Evolutionary conservation across 129 eudicot genomes (phyloP), one percentile per base, ranked within the genome.

Genomic region (Apium graveolens): DNA sequence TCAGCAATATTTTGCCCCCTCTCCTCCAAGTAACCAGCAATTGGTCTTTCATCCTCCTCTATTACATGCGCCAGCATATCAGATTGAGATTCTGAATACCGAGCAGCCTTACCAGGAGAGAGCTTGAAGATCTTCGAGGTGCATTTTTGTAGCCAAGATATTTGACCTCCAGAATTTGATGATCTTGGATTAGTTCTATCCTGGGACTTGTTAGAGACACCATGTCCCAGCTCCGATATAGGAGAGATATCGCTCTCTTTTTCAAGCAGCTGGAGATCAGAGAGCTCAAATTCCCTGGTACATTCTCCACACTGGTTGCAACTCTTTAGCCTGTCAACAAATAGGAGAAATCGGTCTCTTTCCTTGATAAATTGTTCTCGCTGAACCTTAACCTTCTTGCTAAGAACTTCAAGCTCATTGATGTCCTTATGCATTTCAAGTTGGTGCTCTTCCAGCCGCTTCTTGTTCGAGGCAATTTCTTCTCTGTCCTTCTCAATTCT

Each of bases 361-460:
- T 96, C 97, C 66, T 83, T 81, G 34, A 84, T 34, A 18, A 92
- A 82, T 76, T 85, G 89, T 79, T 90, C 91, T 26, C 97, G 74
- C 80, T 92, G 95, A 41, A 60, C 80, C 79, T 89, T 92, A 35
- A 92, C 83, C 86, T 85, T 92, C 82, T 89, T 82, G 86, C 91
- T 92, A 80, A 92, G 93, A 49, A 51, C 80, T 48, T 80, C 92
- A n/a, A 96, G 93, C 66, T 80, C 90, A 48, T 85, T 75, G 32
- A 96, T 92, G 87, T 96, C 99, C 51, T 86, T 86, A 26, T 62
- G 90, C 90, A 96, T 83, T 37, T 92, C 99, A 49, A 86, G 72
- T 82, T 89, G 94, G 57, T 83, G 79, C 76, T 81, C 89, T 83
- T 87, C 89, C 57, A 95, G 81, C 76, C 81, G 84, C 73, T 72